These are phyloP conservation scores for Cladorrhinum samala DNA, from an alignment of 495 filamentous ascomycete genomes.

Conservation along the genomic window DNA sequence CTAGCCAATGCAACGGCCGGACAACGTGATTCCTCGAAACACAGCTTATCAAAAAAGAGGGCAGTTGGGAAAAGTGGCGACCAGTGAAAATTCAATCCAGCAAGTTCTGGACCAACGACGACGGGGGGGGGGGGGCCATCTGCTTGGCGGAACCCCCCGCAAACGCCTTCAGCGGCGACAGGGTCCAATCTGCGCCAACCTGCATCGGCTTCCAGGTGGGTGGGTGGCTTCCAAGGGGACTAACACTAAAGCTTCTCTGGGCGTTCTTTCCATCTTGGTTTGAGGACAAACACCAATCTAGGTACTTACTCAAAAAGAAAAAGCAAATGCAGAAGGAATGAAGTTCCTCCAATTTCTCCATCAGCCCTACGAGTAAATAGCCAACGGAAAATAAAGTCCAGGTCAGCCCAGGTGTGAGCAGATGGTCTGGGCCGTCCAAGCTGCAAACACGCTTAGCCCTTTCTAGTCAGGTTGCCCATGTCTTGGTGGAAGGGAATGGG, in stretches of 20 bases:
- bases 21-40: conserved; percentile 20
- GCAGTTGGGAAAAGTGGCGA: conserved; percentile 3
- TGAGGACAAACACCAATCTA: too few relatives aligned
- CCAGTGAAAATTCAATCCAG: background rate
- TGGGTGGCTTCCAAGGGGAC: background rate
- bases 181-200: background rate
- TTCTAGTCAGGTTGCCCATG: background rate
- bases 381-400: background rate
- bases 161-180: background rate
- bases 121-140: background rate
- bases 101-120: background rate
- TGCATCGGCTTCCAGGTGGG: too few relatives aligned
- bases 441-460: background rate
- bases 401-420: background rate
- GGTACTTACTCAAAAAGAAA: background rate
- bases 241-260: conserved; percentile 1
- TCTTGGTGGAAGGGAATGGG: conserved; percentile 3
- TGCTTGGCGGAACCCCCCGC: conserved; percentile 1
- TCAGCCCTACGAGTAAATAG: conserved; percentile 8
- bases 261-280: background rate
- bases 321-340: background rate
- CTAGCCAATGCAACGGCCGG: background rate
- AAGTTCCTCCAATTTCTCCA: background rate
- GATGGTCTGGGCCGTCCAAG: background rate
- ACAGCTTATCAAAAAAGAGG: background rate